Conservation (phyloP, 805 yeast species). For the Ogataea methanolica region DNA sequence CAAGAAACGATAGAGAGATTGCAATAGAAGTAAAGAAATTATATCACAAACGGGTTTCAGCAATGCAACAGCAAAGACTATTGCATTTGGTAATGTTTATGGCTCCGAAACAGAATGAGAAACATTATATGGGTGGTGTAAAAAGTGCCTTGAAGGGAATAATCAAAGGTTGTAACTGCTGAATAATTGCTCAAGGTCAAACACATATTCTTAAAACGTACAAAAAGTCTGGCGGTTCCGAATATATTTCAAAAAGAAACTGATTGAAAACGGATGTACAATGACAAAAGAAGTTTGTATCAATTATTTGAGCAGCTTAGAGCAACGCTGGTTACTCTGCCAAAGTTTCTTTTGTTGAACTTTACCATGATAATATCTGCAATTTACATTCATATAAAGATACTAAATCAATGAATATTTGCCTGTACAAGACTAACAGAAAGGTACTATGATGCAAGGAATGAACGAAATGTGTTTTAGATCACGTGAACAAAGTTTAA, state of each 20-base stretch:
- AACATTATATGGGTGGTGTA: slow-evolving; percentile 55
- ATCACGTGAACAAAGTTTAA: slow-evolving; percentile 46
- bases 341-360: slow-evolving; percentile 75
- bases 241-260: slow-evolving; percentile 21
- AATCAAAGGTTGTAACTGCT: slow-evolving; percentile 72
- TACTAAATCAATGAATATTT: slow-evolving; percentile 50
- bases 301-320: slow-evolving; percentile 48
- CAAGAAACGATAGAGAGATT: no score
- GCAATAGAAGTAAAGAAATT: background rate
- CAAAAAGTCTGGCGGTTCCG: slow-evolving; percentile 69
- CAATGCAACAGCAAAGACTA: slow-evolving; percentile 42
- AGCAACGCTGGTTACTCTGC: slow-evolving; percentile 55
- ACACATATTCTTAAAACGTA: slow-evolving; percentile 89
- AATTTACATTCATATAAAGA: slow-evolving; percentile 53
- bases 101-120: slow-evolving; percentile 79
- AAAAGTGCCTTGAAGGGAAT: slow-evolving; percentile 63
- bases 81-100: slow-evolving; percentile 73
- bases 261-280: slow-evolving; percentile 54
- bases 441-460: slow-evolving; percentile 49
- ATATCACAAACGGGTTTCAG: slow-evolving; percentile 29
- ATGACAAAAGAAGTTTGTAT: slow-evolving; percentile 53
- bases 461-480: slow-evolving; percentile 50
- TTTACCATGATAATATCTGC: slow-evolving; percentile 80
- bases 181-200: slow-evolving; percentile 73
- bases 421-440: slow-evolving; percentile 41